phyloP scores from a whole-genome alignment of 202 grass and related monocot genomes.

The Zoysia matrella region DNA sequence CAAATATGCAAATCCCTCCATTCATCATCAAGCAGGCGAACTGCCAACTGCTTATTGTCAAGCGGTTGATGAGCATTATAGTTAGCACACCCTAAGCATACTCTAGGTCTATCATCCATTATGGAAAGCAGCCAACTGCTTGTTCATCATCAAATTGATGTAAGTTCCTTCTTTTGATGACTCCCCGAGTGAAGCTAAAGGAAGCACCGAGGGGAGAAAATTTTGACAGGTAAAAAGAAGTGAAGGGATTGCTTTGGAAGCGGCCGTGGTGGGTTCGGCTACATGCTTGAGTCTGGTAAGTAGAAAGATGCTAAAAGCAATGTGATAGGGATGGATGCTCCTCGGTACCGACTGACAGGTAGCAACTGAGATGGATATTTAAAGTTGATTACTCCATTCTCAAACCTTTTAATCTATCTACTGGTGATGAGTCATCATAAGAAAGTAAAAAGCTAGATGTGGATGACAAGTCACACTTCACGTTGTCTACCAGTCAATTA shows the following conservation, averaged over 20 bases:
- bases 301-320: slow-evolving; percentile 51
- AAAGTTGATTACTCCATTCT: slow-evolving; percentile 9
- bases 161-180: slow-evolving; percentile 39
- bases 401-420: not conserved
- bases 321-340: slow-evolving; percentile 41
- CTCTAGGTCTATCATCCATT: slow-evolving; percentile 2
- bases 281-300: slow-evolving; percentile 43
- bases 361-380: slow-evolving; percentile 25
- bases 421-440: not conserved
- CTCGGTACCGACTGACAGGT: slow-evolving; percentile 36
- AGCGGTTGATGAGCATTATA: slow-evolving; percentile 34
- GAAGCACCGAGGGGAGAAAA: slow-evolving; percentile 38
- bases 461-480: slow-evolving; percentile 43
- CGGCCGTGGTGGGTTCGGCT: slow-evolving; percentile 50
- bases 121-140: slow-evolving; percentile 21
- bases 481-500: slow-evolving; percentile 14
- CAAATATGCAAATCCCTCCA: not conserved
- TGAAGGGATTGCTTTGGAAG: slow-evolving; percentile 36
- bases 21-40: not conserved
- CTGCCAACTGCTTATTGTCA: not conserved
- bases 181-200: slow-evolving; percentile 44
- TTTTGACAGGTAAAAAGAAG: slow-evolving; percentile 55
- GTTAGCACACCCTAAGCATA: slow-evolving; percentile 15
- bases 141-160: slow-evolving; percentile 35
- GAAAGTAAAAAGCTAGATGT: slow-evolving; percentile 32